Evolutionary conservation across 805 yeast species (phyloP), one percentile per base, ranked within the genome.

Genomic region (Ogataea minuta): DNA sequence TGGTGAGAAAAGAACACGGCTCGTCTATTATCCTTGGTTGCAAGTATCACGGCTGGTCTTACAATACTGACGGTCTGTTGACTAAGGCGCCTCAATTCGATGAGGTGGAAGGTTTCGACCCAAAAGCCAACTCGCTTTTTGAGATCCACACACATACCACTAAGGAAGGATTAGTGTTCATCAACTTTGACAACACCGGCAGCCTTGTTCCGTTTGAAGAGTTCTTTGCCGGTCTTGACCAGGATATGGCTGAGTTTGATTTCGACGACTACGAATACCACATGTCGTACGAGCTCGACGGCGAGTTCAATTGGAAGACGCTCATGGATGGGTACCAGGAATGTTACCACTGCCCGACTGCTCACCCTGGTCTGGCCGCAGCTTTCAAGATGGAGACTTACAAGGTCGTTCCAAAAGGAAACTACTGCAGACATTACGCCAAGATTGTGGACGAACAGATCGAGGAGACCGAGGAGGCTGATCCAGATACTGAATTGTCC

Each of bases 261-360:
- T 77, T 77, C 52, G 59, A 66, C 21, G 82, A 77, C 56, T 77
- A 77, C 50, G 81, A 77, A 48, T 77, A 76, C 60, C 76, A 77
- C 59, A 76, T 77, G 81, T 72, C 79, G 11, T 77, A 77, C 49
- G 82, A 77, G 54, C 66, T 77, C 31, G 81, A 76, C 48, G 83
- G 84, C 35, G 63, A 73, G 51, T 77, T 77, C 64, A 77, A 77
- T 62, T 77, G 84, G 83, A 77, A 77, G 52, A 77, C 83, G 4
- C 65, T 77, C 44, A 76, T 77, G 81, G 83, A 77, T 50, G 82
- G 84, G 7, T 77, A 77, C 60, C 81, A 77, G 62, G 83, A 77
- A 59, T 77, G 83, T 50, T 77, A 77, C 60, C 84, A 77, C 56
- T 77, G 83, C 57, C 83, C 84, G 29, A 77, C 82, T 9, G 82